These are phyloP conservation scores for Annulohypoxylon bovei DNA, from an alignment of 495 filamentous ascomycete species.

Conservation along the genomic window DNA sequence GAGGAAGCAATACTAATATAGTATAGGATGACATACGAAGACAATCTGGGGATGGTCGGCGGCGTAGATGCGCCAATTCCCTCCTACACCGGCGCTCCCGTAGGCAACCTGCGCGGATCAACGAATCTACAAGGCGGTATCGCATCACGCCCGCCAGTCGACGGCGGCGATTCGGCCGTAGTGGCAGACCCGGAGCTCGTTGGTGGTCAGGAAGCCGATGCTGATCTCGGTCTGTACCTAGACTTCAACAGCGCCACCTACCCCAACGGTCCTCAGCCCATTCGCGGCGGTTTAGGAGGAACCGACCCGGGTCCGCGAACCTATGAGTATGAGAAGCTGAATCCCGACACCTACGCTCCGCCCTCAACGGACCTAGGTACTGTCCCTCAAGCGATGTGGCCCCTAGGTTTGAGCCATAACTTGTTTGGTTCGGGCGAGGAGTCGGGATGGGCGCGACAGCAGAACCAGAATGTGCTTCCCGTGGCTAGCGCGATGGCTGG, in stretches of 20 bases:
- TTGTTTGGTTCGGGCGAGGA: conserved; percentile 62
- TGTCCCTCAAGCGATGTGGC: conserved; percentile 76
- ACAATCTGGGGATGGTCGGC: conserved; percentile 49
- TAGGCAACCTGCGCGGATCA: conserved; percentile 49
- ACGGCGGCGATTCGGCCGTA: conserved; percentile 47
- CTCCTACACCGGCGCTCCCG: conserved; percentile 42
- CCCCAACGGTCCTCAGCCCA: conserved; percentile 70
- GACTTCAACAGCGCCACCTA: conserved; percentile 64
- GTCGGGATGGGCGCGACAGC: conserved; percentile 76
- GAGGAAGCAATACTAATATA: conserved; percentile 9
- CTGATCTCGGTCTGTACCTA: conserved; percentile 67
- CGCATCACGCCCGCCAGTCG: conserved; percentile 46
- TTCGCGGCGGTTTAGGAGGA: conserved; percentile 66
- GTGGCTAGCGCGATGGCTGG: conserved; percentile 75
- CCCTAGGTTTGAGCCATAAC: conserved; percentile 73
- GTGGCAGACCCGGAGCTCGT: conserved; percentile 50
- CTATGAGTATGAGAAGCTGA: conserved; percentile 68
- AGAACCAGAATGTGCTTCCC: conserved; percentile 71
- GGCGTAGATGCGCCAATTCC: conserved; percentile 51
- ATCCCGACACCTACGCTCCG: conserved; percentile 72
- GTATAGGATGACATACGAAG: conserved; percentile 45
- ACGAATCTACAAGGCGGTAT: conserved; percentile 51
- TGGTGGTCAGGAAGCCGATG: conserved; percentile 64
- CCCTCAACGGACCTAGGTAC: conserved; percentile 71
- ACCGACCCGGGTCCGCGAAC: conserved; percentile 74